These are phyloP conservation scores for Claviceps monticola DNA, from an alignment of 2,329 filamentous ascomycete species.

Conservation along the genomic window DNA sequence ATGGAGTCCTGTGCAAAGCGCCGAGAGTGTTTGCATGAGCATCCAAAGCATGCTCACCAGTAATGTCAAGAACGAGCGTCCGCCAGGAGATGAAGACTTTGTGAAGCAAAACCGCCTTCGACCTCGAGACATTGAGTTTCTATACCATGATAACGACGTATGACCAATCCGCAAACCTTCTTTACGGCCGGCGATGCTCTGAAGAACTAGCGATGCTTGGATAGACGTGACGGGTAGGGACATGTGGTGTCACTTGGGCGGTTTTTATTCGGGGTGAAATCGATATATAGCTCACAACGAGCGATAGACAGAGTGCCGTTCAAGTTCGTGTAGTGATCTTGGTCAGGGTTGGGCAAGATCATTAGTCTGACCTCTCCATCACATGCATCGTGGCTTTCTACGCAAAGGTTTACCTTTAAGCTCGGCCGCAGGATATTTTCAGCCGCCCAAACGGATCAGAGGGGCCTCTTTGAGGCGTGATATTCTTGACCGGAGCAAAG, in stretches of 20 bases:
- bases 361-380: no score
- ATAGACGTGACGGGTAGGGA: background rate
- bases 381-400: no score
- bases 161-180: constrained; percentile 16
- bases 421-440: no score
- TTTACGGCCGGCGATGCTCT: background rate
- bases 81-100: constrained; percentile 81
- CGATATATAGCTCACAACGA: background rate
- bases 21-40: constrained; percentile 93
- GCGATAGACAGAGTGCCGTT: background rate
- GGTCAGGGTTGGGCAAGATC: no score
- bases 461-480: no score
- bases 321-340: no score
- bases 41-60: constrained; percentile 97
- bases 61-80: constrained; percentile 82
- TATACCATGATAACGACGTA: constrained; percentile 82
- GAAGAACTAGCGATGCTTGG: background rate
- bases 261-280: background rate
- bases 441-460: no score
- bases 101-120: constrained; percentile 65
- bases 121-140: constrained; percentile 81
- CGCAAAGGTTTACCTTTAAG: no score
- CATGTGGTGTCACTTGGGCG: background rate
- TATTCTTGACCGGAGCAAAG: no score
- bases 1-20: constrained; percentile 94